phyloP scores from a whole-genome alignment of 1,284 basidiomycete genomes.

The Ceratobasidium sp. region DNA sequence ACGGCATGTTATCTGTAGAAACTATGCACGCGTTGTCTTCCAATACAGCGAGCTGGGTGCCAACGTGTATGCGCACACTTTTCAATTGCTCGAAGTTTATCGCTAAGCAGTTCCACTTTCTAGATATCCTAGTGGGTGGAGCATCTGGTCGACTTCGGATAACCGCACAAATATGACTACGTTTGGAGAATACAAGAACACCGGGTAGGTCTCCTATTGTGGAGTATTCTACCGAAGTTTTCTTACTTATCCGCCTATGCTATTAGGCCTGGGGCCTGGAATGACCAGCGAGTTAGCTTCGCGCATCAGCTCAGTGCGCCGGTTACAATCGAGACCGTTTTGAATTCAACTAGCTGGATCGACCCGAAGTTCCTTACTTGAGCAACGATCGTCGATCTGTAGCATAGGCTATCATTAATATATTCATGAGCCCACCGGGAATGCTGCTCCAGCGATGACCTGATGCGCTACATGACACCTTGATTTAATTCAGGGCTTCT shows the following conservation, averaged over 20 bases:
- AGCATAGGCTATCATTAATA: background rate
- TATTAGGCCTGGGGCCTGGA: conserved; percentile 39
- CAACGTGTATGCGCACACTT: conserved; percentile 6
- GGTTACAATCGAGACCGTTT: conserved; percentile 47
- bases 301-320: conserved; percentile 39
- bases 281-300: conserved; percentile 45
- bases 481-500: no score
- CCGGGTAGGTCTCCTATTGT: conserved; percentile 36
- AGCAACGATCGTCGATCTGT: background rate
- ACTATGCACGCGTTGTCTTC: conserved; percentile 52
- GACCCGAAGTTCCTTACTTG: conserved; percentile 49
- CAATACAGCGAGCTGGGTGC: conserved; percentile 48
- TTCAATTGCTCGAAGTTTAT: background rate
- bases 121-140: conserved; percentile 49
- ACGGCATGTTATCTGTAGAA: background rate
- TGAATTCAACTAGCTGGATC: conserved; percentile 52
- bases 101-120: background rate
- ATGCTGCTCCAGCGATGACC: no score
- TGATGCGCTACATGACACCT: no score
- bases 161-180: conserved; percentile 49
- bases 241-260: background rate
- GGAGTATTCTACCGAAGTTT: background rate
- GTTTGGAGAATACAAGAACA: conserved; percentile 51
- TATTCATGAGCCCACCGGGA: background rate
- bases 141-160: conserved; percentile 47